Base-by-base conservation (phyloP, 208 protist genomes). In the Leishmania lainsoni region DNA sequence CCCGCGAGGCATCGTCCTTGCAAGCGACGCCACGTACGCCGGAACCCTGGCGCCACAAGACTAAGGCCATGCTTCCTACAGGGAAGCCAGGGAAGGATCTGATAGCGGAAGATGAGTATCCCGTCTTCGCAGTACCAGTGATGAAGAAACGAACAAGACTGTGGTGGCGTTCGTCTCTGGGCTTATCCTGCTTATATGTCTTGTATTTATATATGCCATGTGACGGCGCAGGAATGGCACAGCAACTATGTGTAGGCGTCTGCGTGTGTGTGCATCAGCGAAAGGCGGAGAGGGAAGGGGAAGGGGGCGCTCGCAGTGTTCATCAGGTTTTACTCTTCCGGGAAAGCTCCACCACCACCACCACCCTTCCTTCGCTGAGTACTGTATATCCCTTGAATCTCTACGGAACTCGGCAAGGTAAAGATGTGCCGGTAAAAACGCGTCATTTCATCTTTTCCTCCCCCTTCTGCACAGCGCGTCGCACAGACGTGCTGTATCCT, bases 131-230 rank as follows among this genome's bases (percentile, higher is more conserved):
- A n/a, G 56, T 72, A 22, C 81, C 75, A 35, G 39, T 75, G 75
- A 84, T 51, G 81, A 80, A 10, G 75, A 84, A 35, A 84, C 81
- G 0, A 79, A 84, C 58, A 84, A 84, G 56, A 68, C 74, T 6
- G 75, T 84, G 22, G 81, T 84, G 20, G 81, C 68, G 17, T 84
- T 84, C 70, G 58, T 84, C 52, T 75, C 81, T 58, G 75, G 26
- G 14, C 1, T 79, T 48, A 0, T 80, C 3, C 75, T 84, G 22
- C 20, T 76, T 32, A 63, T 84, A 35, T 76, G 74, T 29, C 75
- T 84, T 26, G 74, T 32, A 10, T 66, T 80, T n/a, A 84, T 84
- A 20, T 88, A 59, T 32, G 32, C 73, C 2, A 4, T 9, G 22
- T 17, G 51, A 16, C 5, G 12, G n/a, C 12, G 42, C 6, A 72